Percentiles rank a stretch among this genome's conserved stretches.
Evolutionary conservation across 1,139 yeast species (phyloP).

Genomic region (Wickerhamomyces sp.): DNA sequence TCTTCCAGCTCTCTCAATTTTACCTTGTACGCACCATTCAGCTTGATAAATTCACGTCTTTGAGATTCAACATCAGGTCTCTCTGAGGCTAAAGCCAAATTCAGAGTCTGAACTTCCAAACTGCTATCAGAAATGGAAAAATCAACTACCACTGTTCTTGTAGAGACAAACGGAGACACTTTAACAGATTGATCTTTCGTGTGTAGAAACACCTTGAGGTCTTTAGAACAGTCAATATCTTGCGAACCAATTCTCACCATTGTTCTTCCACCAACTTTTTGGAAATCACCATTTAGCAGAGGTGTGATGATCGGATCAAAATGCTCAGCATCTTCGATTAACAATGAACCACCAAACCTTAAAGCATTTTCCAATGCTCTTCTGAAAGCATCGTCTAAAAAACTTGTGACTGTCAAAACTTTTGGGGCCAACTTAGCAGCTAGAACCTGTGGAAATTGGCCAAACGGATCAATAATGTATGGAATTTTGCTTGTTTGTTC

Average conservation of each 20-base stretch:
- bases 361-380: conserved; percentile 75
- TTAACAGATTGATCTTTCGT: conserved; percentile 51
- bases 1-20: conserved; percentile 54
- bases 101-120: conserved; percentile 58
- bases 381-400: conserved; percentile 62
- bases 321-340: conserved; percentile 75
- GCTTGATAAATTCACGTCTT: conserved; percentile 44
- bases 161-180: conserved; percentile 50
- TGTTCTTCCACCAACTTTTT: conserved; percentile 65
- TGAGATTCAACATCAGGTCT: conserved; percentile 65
- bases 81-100: conserved; percentile 47
- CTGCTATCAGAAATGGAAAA: conserved; percentile 68
- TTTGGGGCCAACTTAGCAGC: conserved; percentile 28
- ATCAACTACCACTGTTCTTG: conserved; percentile 62
- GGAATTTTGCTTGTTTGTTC: conserved; percentile 40
- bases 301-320: conserved; percentile 71
- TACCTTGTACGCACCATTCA: conserved; percentile 58
- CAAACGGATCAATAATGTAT: conserved; percentile 70
- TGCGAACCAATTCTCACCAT: conserved; percentile 57
- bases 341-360: conserved; percentile 72
- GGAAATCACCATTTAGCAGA: conserved; percentile 56
- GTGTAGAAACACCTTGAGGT: conserved; percentile 55
- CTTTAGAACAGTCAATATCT: conserved; percentile 61
- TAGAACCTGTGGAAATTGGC: conserved; percentile 40
- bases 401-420: conserved; percentile 57